Evolutionary conservation across 1,284 basidiomycete genomes (phyloP).

Genomic region (Pholiota adiposa): DNA sequence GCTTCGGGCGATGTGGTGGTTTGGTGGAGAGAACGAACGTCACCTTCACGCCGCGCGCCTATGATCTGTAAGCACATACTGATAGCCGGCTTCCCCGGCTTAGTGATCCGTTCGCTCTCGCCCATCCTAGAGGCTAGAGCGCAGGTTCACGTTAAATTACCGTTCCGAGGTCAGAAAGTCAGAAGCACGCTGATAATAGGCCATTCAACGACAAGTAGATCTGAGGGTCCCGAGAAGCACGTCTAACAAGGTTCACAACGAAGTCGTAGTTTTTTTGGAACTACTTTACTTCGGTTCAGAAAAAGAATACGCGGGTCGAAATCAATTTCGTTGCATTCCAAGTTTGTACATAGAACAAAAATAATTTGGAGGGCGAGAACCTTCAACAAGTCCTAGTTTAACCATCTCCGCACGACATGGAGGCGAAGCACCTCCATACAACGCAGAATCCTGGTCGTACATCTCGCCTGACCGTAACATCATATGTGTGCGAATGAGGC

Average conservation of each 20-base stretch:
- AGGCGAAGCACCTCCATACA: not conserved
- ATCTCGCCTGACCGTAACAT: conserved; percentile 6
- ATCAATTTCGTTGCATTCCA: not conserved
- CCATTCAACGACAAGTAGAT: too few species aligned
- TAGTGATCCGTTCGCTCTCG: not conserved
- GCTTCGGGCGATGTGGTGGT: not conserved
- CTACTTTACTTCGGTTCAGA: too few species aligned
- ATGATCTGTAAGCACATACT: not conserved
- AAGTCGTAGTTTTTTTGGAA: too few species aligned
- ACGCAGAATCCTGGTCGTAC: not conserved
- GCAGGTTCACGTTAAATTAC: too few species aligned
- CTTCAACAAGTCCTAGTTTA: not conserved
- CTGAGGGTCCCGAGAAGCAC: too few species aligned
- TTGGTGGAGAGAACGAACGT: not conserved
- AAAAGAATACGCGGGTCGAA: too few species aligned
- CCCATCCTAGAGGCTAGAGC: too few species aligned
- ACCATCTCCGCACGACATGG: not conserved
- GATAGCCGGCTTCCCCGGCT: not conserved
- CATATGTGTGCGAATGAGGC: conserved; percentile 2
- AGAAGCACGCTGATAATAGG: too few species aligned
- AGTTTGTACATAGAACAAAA: not conserved
- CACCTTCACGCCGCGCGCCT: not conserved
- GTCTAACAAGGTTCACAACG: too few species aligned
- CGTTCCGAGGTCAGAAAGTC: too few species aligned
- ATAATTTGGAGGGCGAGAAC: not conserved